A percentile compares a stretch with the other conserved stretches of the same genome.
phyloP scores from a whole-genome alignment of 139 green algal genomes.

The Picochlorum sp. region DNA sequence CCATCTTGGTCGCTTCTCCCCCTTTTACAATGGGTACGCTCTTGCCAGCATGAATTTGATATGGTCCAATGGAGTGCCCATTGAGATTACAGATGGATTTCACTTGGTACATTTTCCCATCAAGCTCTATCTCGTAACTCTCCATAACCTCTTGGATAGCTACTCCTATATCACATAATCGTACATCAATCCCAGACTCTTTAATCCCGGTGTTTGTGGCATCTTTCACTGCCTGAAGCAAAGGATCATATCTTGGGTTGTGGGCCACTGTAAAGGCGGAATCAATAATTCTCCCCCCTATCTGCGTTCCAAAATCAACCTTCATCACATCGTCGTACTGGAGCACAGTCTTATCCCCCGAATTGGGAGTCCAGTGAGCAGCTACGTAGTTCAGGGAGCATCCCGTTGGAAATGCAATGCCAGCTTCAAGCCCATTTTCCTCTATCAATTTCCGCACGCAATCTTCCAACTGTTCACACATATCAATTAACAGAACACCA shows the following conservation, averaged over 20 bases:
- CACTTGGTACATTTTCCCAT: slow-evolving; percentile 80
- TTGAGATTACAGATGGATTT: slow-evolving; percentile 87
- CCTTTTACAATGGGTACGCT: slow-evolving; percentile 76
- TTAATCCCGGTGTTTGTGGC: slow-evolving; percentile 86
- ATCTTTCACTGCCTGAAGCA: slow-evolving; percentile 81
- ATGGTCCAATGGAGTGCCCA: slow-evolving; percentile 91
- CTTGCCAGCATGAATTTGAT: slow-evolving; percentile 93
- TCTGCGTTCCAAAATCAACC: slow-evolving; percentile 86
- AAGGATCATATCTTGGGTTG: slow-evolving; percentile 85
- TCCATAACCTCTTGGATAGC: slow-evolving; percentile 92
- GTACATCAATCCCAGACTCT: slow-evolving; percentile 86
- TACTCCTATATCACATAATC: slow-evolving; percentile 90
- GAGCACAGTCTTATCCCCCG: slow-evolving; percentile 95
- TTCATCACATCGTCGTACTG: slow-evolving; percentile 99
- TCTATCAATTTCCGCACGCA: slow-evolving; percentile 78
- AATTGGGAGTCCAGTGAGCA: slow-evolving; percentile 97
- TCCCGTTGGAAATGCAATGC: slow-evolving; percentile 84
- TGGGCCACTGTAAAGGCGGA: slow-evolving; percentile 91
- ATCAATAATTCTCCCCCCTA: slow-evolving; percentile 92
- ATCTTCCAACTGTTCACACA: slow-evolving; percentile 93
- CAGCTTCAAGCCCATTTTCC: slow-evolving; percentile 77
- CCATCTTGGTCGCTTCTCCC: slow-evolving; percentile 85
- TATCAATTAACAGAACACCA: slow-evolving; percentile 76
- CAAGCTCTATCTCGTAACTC: slow-evolving; percentile 90
- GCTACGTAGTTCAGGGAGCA: slow-evolving; percentile 95